Percentiles rank a stretch among this genome's conserved stretches.
phyloP scores from a whole-genome alignment of 1,139 yeast genomes.

The Eremothecium coryli region DNA sequence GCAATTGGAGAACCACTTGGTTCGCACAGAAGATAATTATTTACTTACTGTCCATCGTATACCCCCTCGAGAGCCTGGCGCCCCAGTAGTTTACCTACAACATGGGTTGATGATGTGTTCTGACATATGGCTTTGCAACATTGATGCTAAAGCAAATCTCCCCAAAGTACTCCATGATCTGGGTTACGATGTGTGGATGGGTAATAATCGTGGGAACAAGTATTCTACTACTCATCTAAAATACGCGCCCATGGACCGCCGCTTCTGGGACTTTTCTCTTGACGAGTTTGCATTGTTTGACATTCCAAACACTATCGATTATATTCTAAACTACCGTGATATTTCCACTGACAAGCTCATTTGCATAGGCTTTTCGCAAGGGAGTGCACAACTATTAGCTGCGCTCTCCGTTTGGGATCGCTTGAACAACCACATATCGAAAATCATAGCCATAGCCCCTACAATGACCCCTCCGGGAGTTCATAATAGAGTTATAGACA shows the following conservation, averaged over 20 bases:
- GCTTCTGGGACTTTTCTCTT: slow-evolving; percentile 69
- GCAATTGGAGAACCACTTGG: background rate
- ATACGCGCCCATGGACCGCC: slow-evolving; percentile 35
- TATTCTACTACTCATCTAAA: slow-evolving; percentile 50
- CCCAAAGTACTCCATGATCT: slow-evolving; percentile 70
- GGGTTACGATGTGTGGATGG: slow-evolving; percentile 87
- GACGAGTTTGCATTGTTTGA: slow-evolving; percentile 74
- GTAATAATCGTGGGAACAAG: slow-evolving; percentile 84
- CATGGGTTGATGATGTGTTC: slow-evolving; percentile 89
- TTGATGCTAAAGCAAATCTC: slow-evolving; percentile 51
- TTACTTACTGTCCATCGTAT: slow-evolving; percentile 44
- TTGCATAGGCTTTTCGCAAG: slow-evolving; percentile 76
- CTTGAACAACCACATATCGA: background rate
- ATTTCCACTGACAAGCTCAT: slow-evolving; percentile 38
- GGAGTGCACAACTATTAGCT: slow-evolving; percentile 80
- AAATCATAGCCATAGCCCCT: background rate
- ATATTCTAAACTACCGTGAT: slow-evolving; percentile 42
- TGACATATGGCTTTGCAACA: slow-evolving; percentile 78
- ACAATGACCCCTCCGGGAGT: background rate
- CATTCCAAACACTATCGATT: slow-evolving; percentile 59
- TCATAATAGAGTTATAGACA: background rate
- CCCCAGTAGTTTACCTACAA: slow-evolving; percentile 64
- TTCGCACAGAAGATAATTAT: background rate
- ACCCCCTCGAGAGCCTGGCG: slow-evolving; percentile 32
- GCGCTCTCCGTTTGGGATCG: slow-evolving; percentile 36